A percentile compares a stretch with the other conserved stretches of the same genome.
Conservation (phyloP, 2,329 filamentous ascomycete genomes). For the Pseudogymnoascus sp. region DNA sequence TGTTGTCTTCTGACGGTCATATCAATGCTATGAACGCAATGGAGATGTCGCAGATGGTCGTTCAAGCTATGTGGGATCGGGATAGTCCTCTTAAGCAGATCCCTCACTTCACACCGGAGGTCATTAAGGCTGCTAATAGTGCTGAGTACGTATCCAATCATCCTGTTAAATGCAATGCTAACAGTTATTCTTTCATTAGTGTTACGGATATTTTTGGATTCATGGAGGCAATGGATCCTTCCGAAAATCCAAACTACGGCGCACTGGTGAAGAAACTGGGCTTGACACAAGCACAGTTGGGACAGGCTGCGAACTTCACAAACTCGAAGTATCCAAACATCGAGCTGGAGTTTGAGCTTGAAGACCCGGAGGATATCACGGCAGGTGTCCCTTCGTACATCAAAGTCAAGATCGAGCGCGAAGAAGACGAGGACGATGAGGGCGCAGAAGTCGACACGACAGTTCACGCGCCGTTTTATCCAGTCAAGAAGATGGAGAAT, state of each 20-base stretch:
- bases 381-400: slow-evolving; percentile 77
- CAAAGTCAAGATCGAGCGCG: slow-evolving; percentile 75
- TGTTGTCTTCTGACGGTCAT: slow-evolving; percentile 89
- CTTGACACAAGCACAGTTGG: slow-evolving; percentile 72
- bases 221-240: slow-evolving; percentile 97
- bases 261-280: slow-evolving; percentile 69
- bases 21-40: slow-evolving; percentile 97
- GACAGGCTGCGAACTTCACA: slow-evolving; percentile 86
- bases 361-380: slow-evolving; percentile 71
- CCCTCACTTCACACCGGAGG: slow-evolving; percentile 80
- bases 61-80: slow-evolving; percentile 98
- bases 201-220: slow-evolving; percentile 96
- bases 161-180: slow-evolving; percentile 22
- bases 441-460: slow-evolving; percentile 64
- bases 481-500: slow-evolving; percentile 85
- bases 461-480: slow-evolving; percentile 94
- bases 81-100: slow-evolving; percentile 97
- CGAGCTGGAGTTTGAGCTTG: slow-evolving; percentile 78
- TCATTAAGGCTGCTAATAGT: slow-evolving; percentile 73
- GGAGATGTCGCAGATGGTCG: slow-evolving; percentile 99
- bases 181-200: slow-evolving; percentile 34
- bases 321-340: slow-evolving; percentile 95
- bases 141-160: slow-evolving; percentile 51
- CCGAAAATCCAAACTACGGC: slow-evolving; percentile 77
- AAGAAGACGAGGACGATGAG: slow-evolving; percentile 64